phyloP scores from a whole-genome alignment of 2,329 filamentous ascomycete genomes.

The Cryphonectria parasitica region DNA sequence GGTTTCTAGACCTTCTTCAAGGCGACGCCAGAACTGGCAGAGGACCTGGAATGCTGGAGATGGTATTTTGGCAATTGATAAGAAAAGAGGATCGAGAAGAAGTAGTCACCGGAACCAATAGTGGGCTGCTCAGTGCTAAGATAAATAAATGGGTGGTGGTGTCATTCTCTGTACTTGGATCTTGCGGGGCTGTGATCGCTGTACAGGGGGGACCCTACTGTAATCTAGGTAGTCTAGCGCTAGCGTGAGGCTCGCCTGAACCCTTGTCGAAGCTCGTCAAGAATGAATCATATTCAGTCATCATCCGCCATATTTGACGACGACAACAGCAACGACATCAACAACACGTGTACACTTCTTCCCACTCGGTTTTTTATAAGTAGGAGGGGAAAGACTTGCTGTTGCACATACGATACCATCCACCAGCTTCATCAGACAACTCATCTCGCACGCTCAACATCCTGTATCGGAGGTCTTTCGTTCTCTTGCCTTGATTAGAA shows the following conservation, averaged over 20 bases:
- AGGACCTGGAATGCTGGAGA: background rate
- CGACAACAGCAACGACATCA: background rate
- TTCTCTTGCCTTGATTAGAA: background rate
- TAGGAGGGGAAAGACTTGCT: background rate
- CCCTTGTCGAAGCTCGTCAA: background rate
- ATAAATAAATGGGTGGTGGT: background rate
- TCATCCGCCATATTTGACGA: slow-evolving; percentile 1
- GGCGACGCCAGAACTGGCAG: background rate
- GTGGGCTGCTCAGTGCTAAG: background rate
- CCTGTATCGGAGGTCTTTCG: background rate
- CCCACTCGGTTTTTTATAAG: background rate
- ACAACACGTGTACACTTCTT: too few relatives aligned
- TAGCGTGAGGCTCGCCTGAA: background rate
- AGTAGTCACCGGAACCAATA: background rate
- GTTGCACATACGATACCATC: background rate
- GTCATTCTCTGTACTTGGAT: background rate
- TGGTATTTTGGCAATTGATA: background rate
- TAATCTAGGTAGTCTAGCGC: background rate
- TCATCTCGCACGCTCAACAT: background rate
- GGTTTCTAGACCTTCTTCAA: too few relatives aligned
- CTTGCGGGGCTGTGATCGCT: background rate
- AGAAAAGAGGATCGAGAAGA: background rate
- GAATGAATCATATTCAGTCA: slow-evolving; percentile 15
- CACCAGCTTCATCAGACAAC: background rate
- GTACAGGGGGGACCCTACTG: background rate